phyloP scores from a whole-genome alignment of 2,329 filamentous ascomycete species.

The Colletotrichum tropicale region DNA sequence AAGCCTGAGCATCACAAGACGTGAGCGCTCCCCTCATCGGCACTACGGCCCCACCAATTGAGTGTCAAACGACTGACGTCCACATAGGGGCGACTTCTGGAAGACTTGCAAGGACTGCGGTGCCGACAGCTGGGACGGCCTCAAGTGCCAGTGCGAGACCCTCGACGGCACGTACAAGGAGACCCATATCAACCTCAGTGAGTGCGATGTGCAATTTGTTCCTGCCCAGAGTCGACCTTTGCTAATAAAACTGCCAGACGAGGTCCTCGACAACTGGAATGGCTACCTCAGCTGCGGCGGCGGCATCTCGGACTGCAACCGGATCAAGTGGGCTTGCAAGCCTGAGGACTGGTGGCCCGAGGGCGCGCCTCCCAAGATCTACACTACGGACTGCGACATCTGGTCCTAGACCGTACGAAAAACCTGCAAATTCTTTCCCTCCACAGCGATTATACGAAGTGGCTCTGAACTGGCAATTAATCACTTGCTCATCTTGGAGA shows the following conservation, averaged over 20 bases:
- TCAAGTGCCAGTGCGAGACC: conserved; percentile 1
- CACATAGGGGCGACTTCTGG: not conserved
- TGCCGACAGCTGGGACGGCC: not conserved
- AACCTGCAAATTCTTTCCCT: not conserved
- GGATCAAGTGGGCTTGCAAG: not conserved
- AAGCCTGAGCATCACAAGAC: not conserved
- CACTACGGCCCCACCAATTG: not conserved
- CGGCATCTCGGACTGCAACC: not conserved
- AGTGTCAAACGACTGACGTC: not conserved
- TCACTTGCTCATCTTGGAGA: not conserved
- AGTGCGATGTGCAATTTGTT: not conserved
- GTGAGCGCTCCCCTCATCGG: not conserved
- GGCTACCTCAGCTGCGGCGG: conserved; percentile 6
- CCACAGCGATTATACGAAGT: not conserved
- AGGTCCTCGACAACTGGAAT: conserved; percentile 7
- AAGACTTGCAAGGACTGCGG: conserved; percentile 6
- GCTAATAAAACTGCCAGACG: not conserved
- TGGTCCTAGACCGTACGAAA: not conserved
- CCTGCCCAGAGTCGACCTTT: accelerated
- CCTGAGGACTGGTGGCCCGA: conserved; percentile 5
- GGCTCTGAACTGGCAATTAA: not conserved
- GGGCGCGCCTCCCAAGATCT: not conserved
- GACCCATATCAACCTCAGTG: conserved; percentile 2
- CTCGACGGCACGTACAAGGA: not conserved
- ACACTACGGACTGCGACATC: not conserved